phyloP scores from a whole-genome alignment of 495 filamentous ascomycete genomes.

The Penicillium taxi region DNA sequence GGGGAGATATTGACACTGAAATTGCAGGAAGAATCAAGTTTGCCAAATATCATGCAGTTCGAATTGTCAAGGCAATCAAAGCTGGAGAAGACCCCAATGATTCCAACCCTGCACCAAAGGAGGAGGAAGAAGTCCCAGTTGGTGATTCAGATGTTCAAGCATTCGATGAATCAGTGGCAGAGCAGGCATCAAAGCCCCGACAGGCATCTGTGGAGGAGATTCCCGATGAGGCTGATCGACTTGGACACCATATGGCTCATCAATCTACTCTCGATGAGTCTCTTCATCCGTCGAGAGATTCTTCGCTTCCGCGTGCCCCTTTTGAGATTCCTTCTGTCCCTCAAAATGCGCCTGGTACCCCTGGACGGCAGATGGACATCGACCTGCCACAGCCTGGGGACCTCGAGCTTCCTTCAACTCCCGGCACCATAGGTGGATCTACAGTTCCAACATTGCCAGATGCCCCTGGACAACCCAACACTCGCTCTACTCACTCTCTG shows the following conservation, averaged over 20 bases:
- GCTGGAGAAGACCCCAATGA: conserved; percentile 89
- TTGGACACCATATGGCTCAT: conserved; percentile 27
- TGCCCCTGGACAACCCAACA: conserved; percentile 21
- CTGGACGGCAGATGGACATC: conserved; percentile 12
- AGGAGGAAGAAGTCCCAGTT: conserved; percentile 18
- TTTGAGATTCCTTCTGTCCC: conserved; percentile 22
- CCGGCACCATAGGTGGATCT: conserved; percentile 25
- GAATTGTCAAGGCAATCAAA: conserved; percentile 84
- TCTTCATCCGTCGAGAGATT: conserved; percentile 42
- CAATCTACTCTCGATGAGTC: conserved; percentile 41
- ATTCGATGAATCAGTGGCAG: conserved; percentile 31
- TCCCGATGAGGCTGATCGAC: conserved; percentile 39
- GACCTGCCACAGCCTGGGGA: conserved; percentile 13
- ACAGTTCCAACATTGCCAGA: conserved; percentile 31
- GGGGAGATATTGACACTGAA: conserved; percentile 67
- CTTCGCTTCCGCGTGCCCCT: conserved; percentile 27
- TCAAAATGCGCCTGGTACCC: conserved; percentile 15
- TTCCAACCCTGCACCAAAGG: conserved; percentile 63
- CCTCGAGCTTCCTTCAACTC: conserved; percentile 35
- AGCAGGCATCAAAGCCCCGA: conserved; percentile 31
- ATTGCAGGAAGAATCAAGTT: conserved; percentile 83
- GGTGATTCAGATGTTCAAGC: conserved; percentile 42
- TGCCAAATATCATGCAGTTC: conserved; percentile 88
- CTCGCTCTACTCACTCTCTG: conserved; percentile 9
- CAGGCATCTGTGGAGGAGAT: conserved; percentile 53